Evolutionary conservation across 2,329 filamentous ascomycete genomes (phyloP).

Genomic region (Coniochaeta sp.): DNA sequence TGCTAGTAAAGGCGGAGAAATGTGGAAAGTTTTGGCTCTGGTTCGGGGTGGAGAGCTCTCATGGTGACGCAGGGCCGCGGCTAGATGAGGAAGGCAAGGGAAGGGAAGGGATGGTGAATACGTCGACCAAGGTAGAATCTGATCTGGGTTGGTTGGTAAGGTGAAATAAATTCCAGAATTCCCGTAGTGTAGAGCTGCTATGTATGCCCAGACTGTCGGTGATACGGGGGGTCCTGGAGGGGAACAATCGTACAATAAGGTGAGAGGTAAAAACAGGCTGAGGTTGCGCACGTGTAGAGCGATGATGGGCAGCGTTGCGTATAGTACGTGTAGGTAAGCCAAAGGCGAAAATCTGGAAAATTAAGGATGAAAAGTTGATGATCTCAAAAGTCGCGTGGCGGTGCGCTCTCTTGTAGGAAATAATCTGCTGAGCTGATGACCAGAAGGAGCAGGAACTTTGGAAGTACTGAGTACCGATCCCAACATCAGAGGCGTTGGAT

Average conservation of each 20-base stretch:
- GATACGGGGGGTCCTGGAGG: neutral
- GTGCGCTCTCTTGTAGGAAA: slow-evolving; percentile 1
- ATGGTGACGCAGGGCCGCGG: slow-evolving; percentile 1
- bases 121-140: neutral
- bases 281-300: neutral
- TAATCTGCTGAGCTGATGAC: neutral
- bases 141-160: neutral
- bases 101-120: neutral
- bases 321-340: too few species aligned
- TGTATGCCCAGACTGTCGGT: neutral
- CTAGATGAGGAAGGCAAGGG: neutral
- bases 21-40: neutral
- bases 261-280: neutral
- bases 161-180: neutral
- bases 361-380: neutral
- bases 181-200: too few species aligned
- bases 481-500: neutral
- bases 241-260: neutral
- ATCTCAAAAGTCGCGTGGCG: neutral
- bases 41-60: slow-evolving; percentile 2
- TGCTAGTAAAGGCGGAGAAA: slow-evolving; percentile 2
- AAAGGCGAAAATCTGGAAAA: neutral
- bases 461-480: neutral
- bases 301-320: neutral
- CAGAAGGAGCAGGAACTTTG: neutral